These are phyloP conservation scores for Tagetes erecta DNA, from an alignment of 129 eudicot genomes.

Conservation along the genomic window DNA sequence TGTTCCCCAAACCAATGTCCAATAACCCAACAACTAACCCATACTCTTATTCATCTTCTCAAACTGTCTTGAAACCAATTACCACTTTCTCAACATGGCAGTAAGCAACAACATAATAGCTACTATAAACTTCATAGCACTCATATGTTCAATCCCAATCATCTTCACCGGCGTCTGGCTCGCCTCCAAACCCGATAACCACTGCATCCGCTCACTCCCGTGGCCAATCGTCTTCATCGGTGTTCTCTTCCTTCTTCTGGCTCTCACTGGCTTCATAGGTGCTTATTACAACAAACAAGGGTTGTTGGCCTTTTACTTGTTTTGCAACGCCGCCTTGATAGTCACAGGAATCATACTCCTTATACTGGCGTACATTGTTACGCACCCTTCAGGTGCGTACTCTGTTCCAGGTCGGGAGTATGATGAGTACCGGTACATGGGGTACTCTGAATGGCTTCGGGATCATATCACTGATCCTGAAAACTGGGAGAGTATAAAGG, in stretches of 20 bases:
- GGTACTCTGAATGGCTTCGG: slow-evolving; percentile 84
- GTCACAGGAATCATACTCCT: slow-evolving; percentile 63
- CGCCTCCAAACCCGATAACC: slow-evolving; percentile 83
- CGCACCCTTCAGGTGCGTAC: slow-evolving; percentile 55
- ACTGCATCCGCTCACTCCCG: slow-evolving; percentile 86
- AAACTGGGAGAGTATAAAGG: slow-evolving; percentile 74
- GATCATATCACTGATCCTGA: slow-evolving; percentile 63
- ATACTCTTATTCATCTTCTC: slow-evolving; percentile 29
- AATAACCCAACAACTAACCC: slow-evolving; percentile 30
- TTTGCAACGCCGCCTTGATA: slow-evolving; percentile 78
- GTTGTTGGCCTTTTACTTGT: slow-evolving; percentile 65
- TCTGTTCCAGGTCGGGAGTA: slow-evolving; percentile 48
- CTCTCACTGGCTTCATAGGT: slow-evolving; percentile 85
- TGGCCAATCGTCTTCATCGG: slow-evolving; percentile 88
- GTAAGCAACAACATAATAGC: slow-evolving; percentile 93
- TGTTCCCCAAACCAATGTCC: slow-evolving; percentile 29
- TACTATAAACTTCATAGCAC: slow-evolving; percentile 70
- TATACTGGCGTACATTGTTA: slow-evolving; percentile 65
- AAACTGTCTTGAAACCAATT: slow-evolving; percentile 22
- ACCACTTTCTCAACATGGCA: slow-evolving; percentile 46
- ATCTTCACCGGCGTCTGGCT: slow-evolving; percentile 88
- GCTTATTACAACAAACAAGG: slow-evolving; percentile 83
- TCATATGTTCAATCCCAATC: slow-evolving; percentile 85
- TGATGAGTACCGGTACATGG: slow-evolving; percentile 52
- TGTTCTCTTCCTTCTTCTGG: slow-evolving; percentile 57